phyloP scores from a whole-genome alignment of 202 grass and related monocot genomes.

The Eragrostis tef region DNA sequence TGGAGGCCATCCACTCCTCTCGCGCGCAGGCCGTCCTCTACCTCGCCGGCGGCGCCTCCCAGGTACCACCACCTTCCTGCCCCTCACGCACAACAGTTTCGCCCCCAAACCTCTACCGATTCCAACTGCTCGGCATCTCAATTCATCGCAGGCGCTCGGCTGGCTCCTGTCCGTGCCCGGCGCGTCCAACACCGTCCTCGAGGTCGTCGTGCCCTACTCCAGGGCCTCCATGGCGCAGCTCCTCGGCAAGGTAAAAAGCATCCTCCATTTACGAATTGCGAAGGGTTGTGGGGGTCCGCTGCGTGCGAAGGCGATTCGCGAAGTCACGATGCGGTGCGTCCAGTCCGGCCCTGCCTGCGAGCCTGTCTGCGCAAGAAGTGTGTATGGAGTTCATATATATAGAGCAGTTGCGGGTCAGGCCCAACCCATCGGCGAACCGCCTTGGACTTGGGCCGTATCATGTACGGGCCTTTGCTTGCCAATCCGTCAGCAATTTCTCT shows the following conservation, averaged over 20 bases:
- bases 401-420: constrained; percentile 2
- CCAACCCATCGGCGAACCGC: constrained; percentile 2
- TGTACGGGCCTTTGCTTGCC: not conserved
- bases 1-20: constrained; percentile 80
- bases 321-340: not conserved
- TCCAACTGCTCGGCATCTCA: constrained; percentile 3
- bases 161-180: constrained; percentile 87
- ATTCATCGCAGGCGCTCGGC: constrained; percentile 57
- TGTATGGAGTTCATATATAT: not conserved
- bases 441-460: not conserved
- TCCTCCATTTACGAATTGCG: not conserved
- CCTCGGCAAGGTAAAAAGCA: constrained; percentile 71
- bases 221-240: constrained; percentile 77
- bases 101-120: not conserved
- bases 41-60: constrained; percentile 91
- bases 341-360: not conserved
- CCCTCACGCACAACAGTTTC: not conserved
- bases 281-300: not conserved
- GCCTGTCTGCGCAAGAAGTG: too few relatives aligned
- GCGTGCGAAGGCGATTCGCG: not conserved
- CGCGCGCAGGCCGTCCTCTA: constrained; percentile 75
- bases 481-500: not conserved
- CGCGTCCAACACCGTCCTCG: constrained; percentile 79
- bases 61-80: constrained; percentile 52
- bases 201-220: constrained; percentile 88